Evolutionary conservation across 1,139 yeast species (phyloP).

Genomic region (Yarrowia galli): DNA sequence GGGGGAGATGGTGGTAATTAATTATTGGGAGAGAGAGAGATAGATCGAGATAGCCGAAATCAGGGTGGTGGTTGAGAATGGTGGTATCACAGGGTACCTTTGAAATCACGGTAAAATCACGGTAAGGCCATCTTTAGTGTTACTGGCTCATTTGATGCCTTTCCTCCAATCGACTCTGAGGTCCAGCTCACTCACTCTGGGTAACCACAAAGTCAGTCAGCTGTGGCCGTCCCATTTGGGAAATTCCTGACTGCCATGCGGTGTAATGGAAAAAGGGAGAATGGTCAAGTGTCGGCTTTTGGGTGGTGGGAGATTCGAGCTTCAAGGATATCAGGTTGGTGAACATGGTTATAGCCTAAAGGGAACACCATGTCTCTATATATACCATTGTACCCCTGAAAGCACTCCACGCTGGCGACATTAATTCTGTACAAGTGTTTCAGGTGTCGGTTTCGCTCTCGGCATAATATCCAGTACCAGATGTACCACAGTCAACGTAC

Average conservation of each 20-base stretch:
- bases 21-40: too few species aligned
- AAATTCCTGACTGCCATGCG: neutral
- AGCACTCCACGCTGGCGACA: neutral
- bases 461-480: neutral
- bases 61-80: too few species aligned
- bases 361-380: neutral
- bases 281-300: neutral
- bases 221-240: conserved; percentile 10
- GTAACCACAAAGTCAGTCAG: neutral
- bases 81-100: too few species aligned
- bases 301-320: neutral
- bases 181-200: too few species aligned
- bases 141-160: too few species aligned
- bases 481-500: too few species aligned
- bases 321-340: too few species aligned
- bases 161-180: too few species aligned
- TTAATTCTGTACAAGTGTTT: conserved; percentile 2
- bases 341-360: neutral
- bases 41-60: too few species aligned
- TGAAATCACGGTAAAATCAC: too few species aligned
- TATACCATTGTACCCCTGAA: neutral
- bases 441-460: neutral
- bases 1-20: neutral
- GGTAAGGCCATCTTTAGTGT: too few species aligned
- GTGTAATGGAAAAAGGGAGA: neutral